These are phyloP conservation scores for Yamadazyma oceani DNA, from an alignment of 1,139 yeast species.

Conservation along the genomic window DNA sequence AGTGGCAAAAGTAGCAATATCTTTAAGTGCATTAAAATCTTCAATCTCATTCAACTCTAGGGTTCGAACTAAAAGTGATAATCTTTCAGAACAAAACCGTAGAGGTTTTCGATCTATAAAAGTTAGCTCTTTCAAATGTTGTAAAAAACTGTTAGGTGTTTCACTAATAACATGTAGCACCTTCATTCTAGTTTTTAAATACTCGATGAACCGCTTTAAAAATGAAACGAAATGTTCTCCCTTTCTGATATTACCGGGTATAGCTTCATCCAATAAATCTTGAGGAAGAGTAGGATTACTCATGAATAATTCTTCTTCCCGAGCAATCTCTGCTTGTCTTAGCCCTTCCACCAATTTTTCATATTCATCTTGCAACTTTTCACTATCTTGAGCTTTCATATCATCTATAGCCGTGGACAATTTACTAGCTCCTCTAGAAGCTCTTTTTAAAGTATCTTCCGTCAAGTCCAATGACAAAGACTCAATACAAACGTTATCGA, in stretches of 20 bases:
- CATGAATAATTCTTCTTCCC: slow-evolving; percentile 80
- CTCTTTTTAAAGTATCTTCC: slow-evolving; percentile 46
- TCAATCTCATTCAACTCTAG: slow-evolving; percentile 86
- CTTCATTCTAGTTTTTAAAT: slow-evolving; percentile 95
- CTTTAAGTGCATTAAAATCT: slow-evolving; percentile 89
- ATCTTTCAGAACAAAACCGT: slow-evolving; percentile 86
- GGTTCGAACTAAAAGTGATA: slow-evolving; percentile 84
- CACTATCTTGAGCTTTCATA: slow-evolving; percentile 79
- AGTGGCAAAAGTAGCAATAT: slow-evolving; percentile 96
- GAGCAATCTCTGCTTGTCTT: slow-evolving; percentile 69
- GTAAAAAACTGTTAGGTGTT: slow-evolving; percentile 89
- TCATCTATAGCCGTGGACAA: slow-evolving; percentile 75
- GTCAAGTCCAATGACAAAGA: slow-evolving; percentile 79
- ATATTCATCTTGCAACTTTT: slow-evolving; percentile 83
- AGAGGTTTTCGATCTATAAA: slow-evolving; percentile 91
- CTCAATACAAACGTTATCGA: slow-evolving; percentile 97
- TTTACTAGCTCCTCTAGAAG: slow-evolving; percentile 71
- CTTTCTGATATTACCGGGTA: slow-evolving; percentile 91
- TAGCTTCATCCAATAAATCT: slow-evolving; percentile 85
- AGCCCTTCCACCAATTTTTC: slow-evolving; percentile 88
- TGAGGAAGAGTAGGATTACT: slow-evolving; percentile 85
- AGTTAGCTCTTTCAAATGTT: slow-evolving; percentile 89
- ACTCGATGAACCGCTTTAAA: slow-evolving; percentile 87
- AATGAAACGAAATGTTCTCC: slow-evolving; percentile 97
- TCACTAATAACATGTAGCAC: slow-evolving; percentile 95